phyloP scores from a whole-genome alignment of 129 eudicot genomes.

The Ambrosia artemisiifolia region DNA sequence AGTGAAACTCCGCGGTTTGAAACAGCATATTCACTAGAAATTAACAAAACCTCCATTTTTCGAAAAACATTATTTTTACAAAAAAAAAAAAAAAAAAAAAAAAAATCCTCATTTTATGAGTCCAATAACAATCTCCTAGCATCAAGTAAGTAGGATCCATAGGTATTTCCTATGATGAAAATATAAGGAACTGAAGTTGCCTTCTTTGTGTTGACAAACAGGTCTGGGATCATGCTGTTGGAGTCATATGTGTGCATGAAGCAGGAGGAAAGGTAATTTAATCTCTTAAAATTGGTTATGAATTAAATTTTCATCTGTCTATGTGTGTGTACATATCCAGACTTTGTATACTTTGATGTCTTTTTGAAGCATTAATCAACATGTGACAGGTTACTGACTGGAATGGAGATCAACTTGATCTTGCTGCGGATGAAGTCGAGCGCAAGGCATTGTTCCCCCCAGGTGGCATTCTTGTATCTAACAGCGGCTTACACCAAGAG shows the following conservation, averaged over 20 bases:
- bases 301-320: not conserved
- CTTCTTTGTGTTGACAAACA: conserved; percentile 25
- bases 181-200: not conserved
- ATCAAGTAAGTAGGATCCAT: no score
- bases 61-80: not conserved
- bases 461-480: conserved; percentile 79
- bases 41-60: not conserved
- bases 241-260: conserved; percentile 87
- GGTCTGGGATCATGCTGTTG: conserved; percentile 99
- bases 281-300: not conserved
- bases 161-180: not conserved
- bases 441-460: conserved; percentile 69
- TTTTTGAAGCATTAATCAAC: not conserved
- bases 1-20: not conserved
- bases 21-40: not conserved
- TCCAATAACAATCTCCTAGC: not conserved
- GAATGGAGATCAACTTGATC: conserved; percentile 72
- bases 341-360: not conserved
- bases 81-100: not conserved
- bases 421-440: conserved; percentile 72
- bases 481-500: conserved; percentile 53
- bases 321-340: not conserved
- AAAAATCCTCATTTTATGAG: not conserved
- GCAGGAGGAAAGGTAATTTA: conserved; percentile 89
- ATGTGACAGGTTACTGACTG: conserved; percentile 82